Evolutionary conservation across 1,284 basidiomycete genomes (phyloP), one percentile per base, ranked within the genome.

Genomic region (Sanghuangporus weigelae): DNA sequence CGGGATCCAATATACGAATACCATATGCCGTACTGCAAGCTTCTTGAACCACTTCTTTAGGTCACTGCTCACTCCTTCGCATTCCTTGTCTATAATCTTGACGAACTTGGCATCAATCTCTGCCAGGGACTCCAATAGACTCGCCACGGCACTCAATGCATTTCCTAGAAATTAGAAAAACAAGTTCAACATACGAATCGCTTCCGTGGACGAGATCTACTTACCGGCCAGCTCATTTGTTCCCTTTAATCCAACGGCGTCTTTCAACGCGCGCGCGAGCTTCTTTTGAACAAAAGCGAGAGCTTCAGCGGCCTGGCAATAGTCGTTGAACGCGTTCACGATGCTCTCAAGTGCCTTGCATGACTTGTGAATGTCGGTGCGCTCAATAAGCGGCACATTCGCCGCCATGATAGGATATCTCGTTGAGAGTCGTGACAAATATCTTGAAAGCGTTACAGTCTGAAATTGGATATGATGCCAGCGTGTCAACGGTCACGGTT

Each of bases 11-110:
- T 54, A 19, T 65, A 10, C 3, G 53, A n/a, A 23, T 7, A 26
- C 21, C 53, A 31, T 12, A 14, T n/a, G 21, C 73, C 79, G 67
- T 70, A 90, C 90, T 59, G 85, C 81, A 55, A 92, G 79, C 73
- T 86, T 90, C 81, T 89, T 91, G 78, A 92, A 86, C 87, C 89
- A 92, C 68, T 89, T 92, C 78, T 86, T 87, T 48, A 92, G 83
- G 67, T 92, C 90, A 42, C 76, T 74, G 67, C 83, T 85, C 55
- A 90, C 75, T 23, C 66, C 70, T 67, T 86, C 85, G 66, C 85
- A 90, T 69, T 92, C 89, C 74, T 85, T 90, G 69, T 90, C 87
- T 5, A 82, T 82, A 63, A 87, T 71, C 75, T 89, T 92, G 44
- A 83, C 81, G 72, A 89, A 90, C 75, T 89, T 92, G 66, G 75